Base-by-base conservation (phyloP, 352 stramenopile species). In the Blastocystis sp. region DNA sequence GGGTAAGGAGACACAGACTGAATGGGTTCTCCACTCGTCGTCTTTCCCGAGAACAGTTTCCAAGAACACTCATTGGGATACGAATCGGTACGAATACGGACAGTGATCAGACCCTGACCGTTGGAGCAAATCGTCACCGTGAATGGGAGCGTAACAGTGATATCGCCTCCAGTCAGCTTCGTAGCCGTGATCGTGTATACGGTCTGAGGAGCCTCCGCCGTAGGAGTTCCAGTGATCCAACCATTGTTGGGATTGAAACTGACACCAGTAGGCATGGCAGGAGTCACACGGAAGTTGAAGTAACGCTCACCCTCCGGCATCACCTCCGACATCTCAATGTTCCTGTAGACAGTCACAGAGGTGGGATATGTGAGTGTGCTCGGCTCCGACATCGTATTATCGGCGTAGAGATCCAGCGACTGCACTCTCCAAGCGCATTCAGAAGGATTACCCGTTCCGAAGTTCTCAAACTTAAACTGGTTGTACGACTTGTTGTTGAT, bases 271-370 rank as follows among this genome's bases (percentile, higher is more conserved):
- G 69, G 69, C 6, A 81, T 21, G 14, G 36, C 32, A 59, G 69
- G 69, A 56, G 36, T 32, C 0, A 81, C 18, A 32, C 18, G 18
- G 54, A 54, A 81, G 36, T 73, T 24, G 8, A 53, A 51, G 32
- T 73, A 73, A 14, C 32, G 3, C 29, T 69, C 57, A n/a, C 24
- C 57, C 51, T 59, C 51, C 18, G 57, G 57, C 21, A 44, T 44
- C 32, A 73, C 32, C 29, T 73, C 63, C 11, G n/a, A 18, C 63
- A 73, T 73, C 63, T 73, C 63, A 73, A 73, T 73, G 36, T 73
- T 24, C 63, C 44, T 73, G 32, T 42, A 67, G 2, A 67, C 24
- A 4, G 32, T 42, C 27, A 67, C 38, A 38, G 57, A 67, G 7
- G 57, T 44, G 8, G 32, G 16, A 67, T 67, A 67, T 4, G 24